A percentile compares a stretch with the other conserved stretches of the same genome.
Conservation (phyloP, 1,284 basidiomycete genomes). For the Ganoderma resinaceum region DNA sequence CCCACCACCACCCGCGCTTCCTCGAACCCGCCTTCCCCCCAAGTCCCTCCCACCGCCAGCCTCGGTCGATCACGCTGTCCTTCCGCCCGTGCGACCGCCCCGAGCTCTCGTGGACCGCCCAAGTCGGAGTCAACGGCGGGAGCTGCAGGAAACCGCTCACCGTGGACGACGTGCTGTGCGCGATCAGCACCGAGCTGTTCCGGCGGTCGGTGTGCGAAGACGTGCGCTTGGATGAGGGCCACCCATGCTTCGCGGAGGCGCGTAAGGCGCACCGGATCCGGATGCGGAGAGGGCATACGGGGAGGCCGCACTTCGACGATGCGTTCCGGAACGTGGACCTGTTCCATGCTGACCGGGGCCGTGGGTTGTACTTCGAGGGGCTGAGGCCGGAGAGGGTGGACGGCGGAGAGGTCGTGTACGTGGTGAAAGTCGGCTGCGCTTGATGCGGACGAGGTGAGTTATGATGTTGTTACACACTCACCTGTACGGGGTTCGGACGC, state of each 20-base stretch:
- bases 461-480: too few relatives aligned
- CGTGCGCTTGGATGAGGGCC: slow-evolving; percentile 7
- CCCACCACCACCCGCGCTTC: slow-evolving; percentile 5
- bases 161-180: slow-evolving; percentile 11
- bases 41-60: neutral
- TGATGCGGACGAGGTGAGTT: neutral
- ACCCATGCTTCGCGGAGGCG: slow-evolving; percentile 9
- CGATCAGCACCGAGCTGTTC: slow-evolving; percentile 13
- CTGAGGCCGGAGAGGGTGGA: slow-evolving; percentile 6
- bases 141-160: slow-evolving; percentile 3
- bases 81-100: slow-evolving; percentile 13
- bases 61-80: neutral
- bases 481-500: too few relatives aligned
- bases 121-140: neutral
- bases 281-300: neutral
- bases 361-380: slow-evolving; percentile 9
- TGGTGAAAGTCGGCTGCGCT: slow-evolving; percentile 6
- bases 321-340: slow-evolving; percentile 14
- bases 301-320: slow-evolving; percentile 1
- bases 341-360: slow-evolving; percentile 3
- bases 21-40: slow-evolving; percentile 11
- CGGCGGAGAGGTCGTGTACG: slow-evolving; percentile 7
- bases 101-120: slow-evolving; percentile 10
- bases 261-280: slow-evolving; percentile 6
- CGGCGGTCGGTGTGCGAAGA: slow-evolving; percentile 8